phyloP scores from a whole-genome alignment of 352 stramenopile genomes.

The Pythium brachiatum region DNA sequence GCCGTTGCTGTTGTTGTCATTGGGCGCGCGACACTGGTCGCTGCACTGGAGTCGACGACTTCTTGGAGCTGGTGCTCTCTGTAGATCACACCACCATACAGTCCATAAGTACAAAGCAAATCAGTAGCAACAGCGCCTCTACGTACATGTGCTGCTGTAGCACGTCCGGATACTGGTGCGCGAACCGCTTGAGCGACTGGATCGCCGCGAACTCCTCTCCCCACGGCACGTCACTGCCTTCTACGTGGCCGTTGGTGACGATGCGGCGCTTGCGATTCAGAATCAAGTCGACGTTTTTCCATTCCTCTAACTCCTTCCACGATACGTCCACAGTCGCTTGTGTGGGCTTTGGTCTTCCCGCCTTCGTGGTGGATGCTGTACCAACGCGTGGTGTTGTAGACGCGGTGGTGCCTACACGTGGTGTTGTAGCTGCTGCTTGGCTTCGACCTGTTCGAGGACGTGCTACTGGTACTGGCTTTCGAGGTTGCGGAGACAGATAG shows the following conservation, averaged over 20 bases:
- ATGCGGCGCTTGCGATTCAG: slow-evolving; percentile 52
- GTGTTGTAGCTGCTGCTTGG: neutral
- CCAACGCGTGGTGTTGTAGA: neutral
- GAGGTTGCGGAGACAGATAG: slow-evolving; percentile 10
- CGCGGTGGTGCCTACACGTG: neutral
- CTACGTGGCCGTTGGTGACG: slow-evolving; percentile 37
- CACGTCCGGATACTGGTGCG: slow-evolving; percentile 45
- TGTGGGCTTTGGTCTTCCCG: neutral
- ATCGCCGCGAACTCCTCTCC: slow-evolving; percentile 60
- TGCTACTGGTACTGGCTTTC: neutral
- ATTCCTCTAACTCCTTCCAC: slow-evolving; percentile 49
- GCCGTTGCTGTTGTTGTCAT: slow-evolving; percentile 17
- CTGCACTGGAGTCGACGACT: slow-evolving; percentile 12
- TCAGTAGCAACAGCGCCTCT: neutral
- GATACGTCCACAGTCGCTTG: slow-evolving; percentile 7
- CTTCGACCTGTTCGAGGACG: neutral
- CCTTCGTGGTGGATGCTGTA: slow-evolving; percentile 6
- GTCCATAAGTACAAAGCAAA: neutral
- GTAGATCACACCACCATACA: neutral
- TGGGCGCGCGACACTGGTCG: neutral
- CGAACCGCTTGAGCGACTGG: slow-evolving; percentile 64
- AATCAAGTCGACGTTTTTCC: slow-evolving; percentile 56
- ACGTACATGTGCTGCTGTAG: slow-evolving; percentile 57
- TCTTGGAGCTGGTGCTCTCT: slow-evolving; percentile 21
- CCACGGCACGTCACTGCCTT: slow-evolving; percentile 49